Conservation (phyloP, 768 basidiomycete genomes). For the Suillus luteus region DNA sequence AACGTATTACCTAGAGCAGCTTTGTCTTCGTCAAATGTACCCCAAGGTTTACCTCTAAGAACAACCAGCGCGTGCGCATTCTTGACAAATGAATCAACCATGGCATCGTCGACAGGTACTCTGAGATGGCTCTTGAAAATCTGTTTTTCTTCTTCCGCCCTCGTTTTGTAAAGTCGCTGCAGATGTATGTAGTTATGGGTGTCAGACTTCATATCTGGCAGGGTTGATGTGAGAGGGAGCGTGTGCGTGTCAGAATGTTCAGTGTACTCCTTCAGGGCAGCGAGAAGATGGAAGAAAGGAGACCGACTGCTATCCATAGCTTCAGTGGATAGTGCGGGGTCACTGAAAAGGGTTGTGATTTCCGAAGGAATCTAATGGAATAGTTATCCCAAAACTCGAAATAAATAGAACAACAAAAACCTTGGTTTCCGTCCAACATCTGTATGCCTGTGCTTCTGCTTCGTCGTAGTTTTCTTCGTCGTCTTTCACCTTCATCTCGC, state of each 20-base stretch:
- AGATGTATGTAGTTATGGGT: constrained; percentile 82
- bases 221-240: constrained; percentile 80
- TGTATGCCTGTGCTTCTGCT: constrained; percentile 85
- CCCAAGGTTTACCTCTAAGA: constrained; percentile 65
- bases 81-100: constrained; percentile 75
- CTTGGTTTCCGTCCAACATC: constrained; percentile 65
- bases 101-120: constrained; percentile 47
- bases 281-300: constrained; percentile 79
- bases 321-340: constrained; percentile 50
- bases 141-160: constrained; percentile 69
- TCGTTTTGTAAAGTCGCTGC: constrained; percentile 81
- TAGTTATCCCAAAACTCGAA: background rate
- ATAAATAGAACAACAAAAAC: constrained; percentile 28
- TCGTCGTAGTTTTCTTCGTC: constrained; percentile 99
- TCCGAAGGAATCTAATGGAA: constrained; percentile 62
- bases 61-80: constrained; percentile 76
- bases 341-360: constrained; percentile 61
- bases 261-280: constrained; percentile 68
- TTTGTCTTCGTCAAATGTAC: constrained; percentile 51
- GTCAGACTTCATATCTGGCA: constrained; percentile 96
- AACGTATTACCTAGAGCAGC: constrained; percentile 47
- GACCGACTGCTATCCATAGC: constrained; percentile 47
- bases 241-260: constrained; percentile 55
- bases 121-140: constrained; percentile 52
- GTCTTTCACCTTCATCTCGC: constrained; percentile 63